Evolutionary conservation across 768 basidiomycete genomes (phyloP).

Genomic region (Leccinum barrowsii): DNA sequence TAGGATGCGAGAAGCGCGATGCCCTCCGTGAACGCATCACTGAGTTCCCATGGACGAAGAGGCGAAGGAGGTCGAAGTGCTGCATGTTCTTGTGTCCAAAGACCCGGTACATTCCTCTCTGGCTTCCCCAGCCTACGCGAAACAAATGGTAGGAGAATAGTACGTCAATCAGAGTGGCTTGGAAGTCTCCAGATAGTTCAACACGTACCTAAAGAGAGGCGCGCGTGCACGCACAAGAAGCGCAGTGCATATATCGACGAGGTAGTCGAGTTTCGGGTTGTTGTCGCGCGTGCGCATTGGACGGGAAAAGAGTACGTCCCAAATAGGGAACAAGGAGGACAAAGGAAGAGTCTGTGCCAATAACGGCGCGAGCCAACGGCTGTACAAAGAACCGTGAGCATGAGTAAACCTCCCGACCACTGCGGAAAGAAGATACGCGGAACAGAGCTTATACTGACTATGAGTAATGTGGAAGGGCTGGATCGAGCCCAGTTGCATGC

Average conservation of each 20-base stretch:
- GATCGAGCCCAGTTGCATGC: conserved; percentile 65
- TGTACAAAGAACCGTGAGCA: conserved; percentile 23
- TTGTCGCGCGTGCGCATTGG: conserved; percentile 48
- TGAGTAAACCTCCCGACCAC: not conserved
- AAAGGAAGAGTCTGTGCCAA: conserved; percentile 72
- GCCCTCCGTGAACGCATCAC: conserved; percentile 65
- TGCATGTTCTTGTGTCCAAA: conserved; percentile 52
- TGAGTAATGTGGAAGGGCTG: conserved; percentile 73
- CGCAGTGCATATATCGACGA: conserved; percentile 67
- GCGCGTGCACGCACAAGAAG: conserved; percentile 61
- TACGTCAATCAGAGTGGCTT: not conserved
- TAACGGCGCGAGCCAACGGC: conserved; percentile 73
- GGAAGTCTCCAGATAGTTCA: not conserved
- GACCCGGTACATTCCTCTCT: conserved; percentile 38
- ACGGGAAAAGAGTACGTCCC: conserved; percentile 70
- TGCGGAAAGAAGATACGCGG: not conserved
- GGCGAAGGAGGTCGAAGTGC: conserved; percentile 39
- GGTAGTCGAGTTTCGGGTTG: conserved; percentile 61
- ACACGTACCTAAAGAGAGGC: conserved; percentile 51
- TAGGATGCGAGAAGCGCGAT: conserved; percentile 63
- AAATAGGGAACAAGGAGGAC: conserved; percentile 52
- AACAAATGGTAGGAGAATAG: not conserved
- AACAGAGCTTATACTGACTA: conserved; percentile 46
- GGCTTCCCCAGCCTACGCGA: conserved; percentile 51
- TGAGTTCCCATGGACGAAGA: conserved; percentile 47